Evolutionary conservation across 306 rosid species (phyloP).

Genomic region (Cicer yamashitae): DNA sequence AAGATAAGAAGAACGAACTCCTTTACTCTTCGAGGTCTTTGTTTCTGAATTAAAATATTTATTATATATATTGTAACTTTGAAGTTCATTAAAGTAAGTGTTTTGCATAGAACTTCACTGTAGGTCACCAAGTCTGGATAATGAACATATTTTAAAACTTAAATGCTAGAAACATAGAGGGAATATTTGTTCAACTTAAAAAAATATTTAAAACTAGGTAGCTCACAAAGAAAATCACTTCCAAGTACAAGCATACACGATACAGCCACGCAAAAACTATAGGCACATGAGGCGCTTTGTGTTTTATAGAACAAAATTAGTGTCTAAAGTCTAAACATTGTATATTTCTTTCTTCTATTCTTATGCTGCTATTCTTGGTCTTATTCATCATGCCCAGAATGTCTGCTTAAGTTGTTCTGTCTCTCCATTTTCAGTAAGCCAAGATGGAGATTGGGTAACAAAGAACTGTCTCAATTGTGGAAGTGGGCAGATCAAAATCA

Average conservation of each 20-base stretch:
- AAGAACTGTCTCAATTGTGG: conserved; percentile 96
- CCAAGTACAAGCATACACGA: neutral
- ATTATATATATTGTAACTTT: neutral
- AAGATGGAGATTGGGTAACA: conserved; percentile 95
- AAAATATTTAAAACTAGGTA: neutral
- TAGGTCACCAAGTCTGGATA: neutral
- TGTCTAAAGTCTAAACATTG: neutral
- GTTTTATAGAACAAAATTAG: conserved; percentile 8
- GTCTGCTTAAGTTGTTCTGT: too few relatives aligned
- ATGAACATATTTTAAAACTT: neutral
- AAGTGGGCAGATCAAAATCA: conserved; percentile 49
- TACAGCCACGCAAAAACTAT: conserved; percentile 10
- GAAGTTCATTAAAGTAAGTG: neutral
- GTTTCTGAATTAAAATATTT: conserved; percentile 34
- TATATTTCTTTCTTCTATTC: neutral
- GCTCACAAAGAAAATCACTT: neutral
- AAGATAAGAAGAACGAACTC: conserved; percentile 16
- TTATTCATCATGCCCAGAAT: too few relatives aligned
- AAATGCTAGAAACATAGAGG: too few relatives aligned
- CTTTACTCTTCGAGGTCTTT: neutral
- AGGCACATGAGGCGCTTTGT: conserved; percentile 4
- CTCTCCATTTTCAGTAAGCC: conserved; percentile 40
- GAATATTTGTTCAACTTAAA: neutral
- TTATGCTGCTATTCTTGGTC: neutral
- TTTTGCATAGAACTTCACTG: neutral